A percentile compares a stretch with the other conserved stretches of the same genome.
phyloP scores from a whole-genome alignment of 306 rosid species.

The Echinosophora koreensis region DNA sequence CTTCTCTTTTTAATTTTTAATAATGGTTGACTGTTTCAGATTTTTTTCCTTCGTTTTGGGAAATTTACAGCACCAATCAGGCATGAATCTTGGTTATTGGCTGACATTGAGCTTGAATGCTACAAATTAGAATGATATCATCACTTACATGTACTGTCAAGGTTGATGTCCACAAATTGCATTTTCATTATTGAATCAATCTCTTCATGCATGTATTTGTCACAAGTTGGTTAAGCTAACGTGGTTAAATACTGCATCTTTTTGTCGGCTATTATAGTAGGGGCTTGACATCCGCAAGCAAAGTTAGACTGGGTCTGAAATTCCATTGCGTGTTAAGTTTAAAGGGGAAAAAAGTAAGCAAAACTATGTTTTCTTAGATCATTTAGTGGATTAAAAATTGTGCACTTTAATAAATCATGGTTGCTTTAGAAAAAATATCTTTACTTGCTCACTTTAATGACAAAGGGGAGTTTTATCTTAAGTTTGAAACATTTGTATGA shows the following conservation, averaged over 20 bases:
- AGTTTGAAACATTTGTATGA: too few species aligned
- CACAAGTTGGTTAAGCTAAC: background rate
- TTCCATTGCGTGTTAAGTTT: background rate
- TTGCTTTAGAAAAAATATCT: too few species aligned
- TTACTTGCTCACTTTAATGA: too few species aligned
- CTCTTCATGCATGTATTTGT: background rate
- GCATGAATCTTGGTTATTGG: background rate
- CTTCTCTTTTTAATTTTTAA: background rate
- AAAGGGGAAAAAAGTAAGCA: too few species aligned
- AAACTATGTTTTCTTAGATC: too few species aligned
- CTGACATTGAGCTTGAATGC: background rate
- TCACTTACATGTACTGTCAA: background rate
- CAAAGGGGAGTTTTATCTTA: too few species aligned
- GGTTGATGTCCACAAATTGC: background rate
- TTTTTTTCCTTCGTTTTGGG: conserved; percentile 5
- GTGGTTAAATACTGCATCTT: background rate
- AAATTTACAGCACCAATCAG: conserved; percentile 24
- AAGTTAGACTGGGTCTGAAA: too few species aligned
- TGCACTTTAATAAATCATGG: too few species aligned
- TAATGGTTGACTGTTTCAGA: background rate
- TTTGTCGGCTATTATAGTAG: too few species aligned
- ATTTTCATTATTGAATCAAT: conserved; percentile 36
- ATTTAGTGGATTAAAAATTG: too few species aligned
- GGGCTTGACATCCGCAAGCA: too few species aligned
- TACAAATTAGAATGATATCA: background rate